phyloP scores from a whole-genome alignment of 2,329 filamentous ascomycete genomes.

The Onygena corvina region DNA sequence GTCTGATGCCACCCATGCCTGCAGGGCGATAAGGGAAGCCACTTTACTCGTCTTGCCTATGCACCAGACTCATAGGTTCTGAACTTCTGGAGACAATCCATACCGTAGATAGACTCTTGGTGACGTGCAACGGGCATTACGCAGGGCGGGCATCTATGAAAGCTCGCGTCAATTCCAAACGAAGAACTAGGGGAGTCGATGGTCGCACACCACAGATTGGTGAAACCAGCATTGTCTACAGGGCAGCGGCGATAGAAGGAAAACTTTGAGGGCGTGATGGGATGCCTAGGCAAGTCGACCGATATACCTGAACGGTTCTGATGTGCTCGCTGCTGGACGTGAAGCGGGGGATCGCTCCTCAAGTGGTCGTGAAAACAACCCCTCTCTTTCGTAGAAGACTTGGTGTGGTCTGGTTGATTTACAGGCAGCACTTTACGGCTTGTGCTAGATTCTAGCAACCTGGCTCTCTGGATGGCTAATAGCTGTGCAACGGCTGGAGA shows the following conservation, averaged over 20 bases:
- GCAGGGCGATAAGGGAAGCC: neutral
- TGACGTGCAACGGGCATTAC: slow-evolving; percentile 4
- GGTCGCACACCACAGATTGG: neutral
- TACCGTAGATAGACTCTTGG: slow-evolving; percentile 28
- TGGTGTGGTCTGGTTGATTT: neutral
- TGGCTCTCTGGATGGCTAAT: neutral
- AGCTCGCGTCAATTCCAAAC: too few relatives aligned
- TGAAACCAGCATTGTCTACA: neutral
- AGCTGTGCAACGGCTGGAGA: neutral
- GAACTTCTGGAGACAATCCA: slow-evolving; percentile 15
- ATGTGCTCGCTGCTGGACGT: neutral
- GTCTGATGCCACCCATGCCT: neutral
- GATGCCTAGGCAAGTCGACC: neutral
- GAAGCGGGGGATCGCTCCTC: neutral
- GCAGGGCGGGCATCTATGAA: neutral
- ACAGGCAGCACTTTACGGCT: neutral
- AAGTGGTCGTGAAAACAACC: neutral
- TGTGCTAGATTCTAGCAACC: neutral
- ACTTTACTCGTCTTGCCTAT: neutral
- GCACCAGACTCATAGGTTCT: neutral
- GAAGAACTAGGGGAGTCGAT: neutral
- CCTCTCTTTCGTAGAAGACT: neutral
- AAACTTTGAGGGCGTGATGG: neutral
- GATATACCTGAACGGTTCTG: neutral
- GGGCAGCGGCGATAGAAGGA: neutral